phyloP scores from a whole-genome alignment of 2,329 filamentous ascomycete species.

The Akanthomyces lecanii region DNA sequence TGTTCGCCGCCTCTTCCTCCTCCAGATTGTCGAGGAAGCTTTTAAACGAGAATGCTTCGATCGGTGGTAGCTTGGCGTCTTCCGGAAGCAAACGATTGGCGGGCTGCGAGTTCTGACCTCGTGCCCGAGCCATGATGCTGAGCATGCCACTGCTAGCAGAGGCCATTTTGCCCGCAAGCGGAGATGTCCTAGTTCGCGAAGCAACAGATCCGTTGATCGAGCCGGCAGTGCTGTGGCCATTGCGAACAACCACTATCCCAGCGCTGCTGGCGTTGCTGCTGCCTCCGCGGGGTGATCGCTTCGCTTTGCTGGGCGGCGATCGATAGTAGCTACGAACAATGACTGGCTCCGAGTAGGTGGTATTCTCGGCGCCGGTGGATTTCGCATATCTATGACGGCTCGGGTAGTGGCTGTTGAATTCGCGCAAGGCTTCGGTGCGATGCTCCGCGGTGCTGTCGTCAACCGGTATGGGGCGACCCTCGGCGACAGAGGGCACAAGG shows the following conservation, averaged over 20 bases:
- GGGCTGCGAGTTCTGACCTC: background rate
- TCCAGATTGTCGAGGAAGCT: slow-evolving; percentile 57
- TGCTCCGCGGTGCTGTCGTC: slow-evolving; percentile 53
- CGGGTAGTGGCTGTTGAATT: slow-evolving; percentile 55
- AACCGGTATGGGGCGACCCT: slow-evolving; percentile 52
- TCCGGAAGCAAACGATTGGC: slow-evolving; percentile 19
- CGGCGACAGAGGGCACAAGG: slow-evolving; percentile 50
- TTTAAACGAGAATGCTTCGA: slow-evolving; percentile 62
- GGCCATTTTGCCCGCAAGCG: slow-evolving; percentile 30
- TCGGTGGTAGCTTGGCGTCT: slow-evolving; percentile 50
- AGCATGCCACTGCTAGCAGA: slow-evolving; percentile 37
- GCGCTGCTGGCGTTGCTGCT: slow-evolving; percentile 27
- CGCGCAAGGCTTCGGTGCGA: slow-evolving; percentile 56
- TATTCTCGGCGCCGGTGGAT: slow-evolving; percentile 52
- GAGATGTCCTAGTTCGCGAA: slow-evolving; percentile 27
- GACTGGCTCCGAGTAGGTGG: slow-evolving; percentile 61
- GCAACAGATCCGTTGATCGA: slow-evolving; percentile 24
- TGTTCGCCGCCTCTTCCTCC: slow-evolving; percentile 29
- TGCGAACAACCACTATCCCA: slow-evolving; percentile 24
- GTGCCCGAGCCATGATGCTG: slow-evolving; percentile 32
- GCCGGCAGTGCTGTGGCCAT: slow-evolving; percentile 5
- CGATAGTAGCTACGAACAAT: slow-evolving; percentile 61
- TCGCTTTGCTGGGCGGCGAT: slow-evolving; percentile 29
- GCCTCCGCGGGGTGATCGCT: slow-evolving; percentile 23
- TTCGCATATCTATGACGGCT: slow-evolving; percentile 54